Evolutionary conservation across 495 filamentous ascomycete genomes (phyloP).

Genomic region (Friedmanniomyces simplex): DNA sequence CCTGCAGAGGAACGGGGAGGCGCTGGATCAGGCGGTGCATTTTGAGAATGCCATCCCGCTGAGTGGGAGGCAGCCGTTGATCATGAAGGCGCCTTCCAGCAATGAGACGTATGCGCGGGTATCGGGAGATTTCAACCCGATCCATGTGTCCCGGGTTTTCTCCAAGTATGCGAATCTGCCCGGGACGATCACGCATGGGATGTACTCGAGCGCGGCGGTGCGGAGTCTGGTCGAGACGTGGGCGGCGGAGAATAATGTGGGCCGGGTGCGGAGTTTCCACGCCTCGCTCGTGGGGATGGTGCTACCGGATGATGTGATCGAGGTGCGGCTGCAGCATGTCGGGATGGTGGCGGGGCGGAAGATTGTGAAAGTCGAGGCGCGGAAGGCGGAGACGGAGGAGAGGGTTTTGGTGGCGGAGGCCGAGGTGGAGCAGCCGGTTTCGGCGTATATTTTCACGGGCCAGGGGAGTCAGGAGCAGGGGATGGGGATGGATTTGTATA

Average conservation of each 20-base stretch:
- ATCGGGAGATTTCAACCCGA: constrained; percentile 97
- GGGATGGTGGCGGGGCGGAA: constrained; percentile 97
- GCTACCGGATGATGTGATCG: constrained; percentile 85
- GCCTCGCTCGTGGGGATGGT: constrained; percentile 96
- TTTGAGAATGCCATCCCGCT: constrained; percentile 96
- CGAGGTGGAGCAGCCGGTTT: constrained; percentile 96
- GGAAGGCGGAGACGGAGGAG: constrained; percentile 86
- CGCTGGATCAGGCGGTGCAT: constrained; percentile 91
- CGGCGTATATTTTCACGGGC: constrained; percentile 94
- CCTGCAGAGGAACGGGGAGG: constrained; percentile 79
- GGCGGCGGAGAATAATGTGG: constrained; percentile 97
- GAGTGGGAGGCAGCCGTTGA: constrained; percentile 78
- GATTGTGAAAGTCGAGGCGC: constrained; percentile 96
- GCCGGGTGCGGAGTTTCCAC: constrained; percentile 93
- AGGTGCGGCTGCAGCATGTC: constrained; percentile 87
- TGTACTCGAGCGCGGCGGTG: constrained; percentile 98
- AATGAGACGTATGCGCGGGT: constrained; percentile 98
- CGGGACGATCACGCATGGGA: constrained; percentile 95
- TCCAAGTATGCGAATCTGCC: constrained; percentile 87
- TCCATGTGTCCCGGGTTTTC: constrained; percentile 95
- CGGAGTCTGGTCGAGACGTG: constrained; percentile 96
- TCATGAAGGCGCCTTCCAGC: constrained; percentile 81
- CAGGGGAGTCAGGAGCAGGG: constrained; percentile 97
- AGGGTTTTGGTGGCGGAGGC: constrained; percentile 92
- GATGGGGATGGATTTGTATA: constrained; percentile 99